Evolutionary conservation across 345 rosid genomes (phyloP).

Genomic region (Camelina neglecta): DNA sequence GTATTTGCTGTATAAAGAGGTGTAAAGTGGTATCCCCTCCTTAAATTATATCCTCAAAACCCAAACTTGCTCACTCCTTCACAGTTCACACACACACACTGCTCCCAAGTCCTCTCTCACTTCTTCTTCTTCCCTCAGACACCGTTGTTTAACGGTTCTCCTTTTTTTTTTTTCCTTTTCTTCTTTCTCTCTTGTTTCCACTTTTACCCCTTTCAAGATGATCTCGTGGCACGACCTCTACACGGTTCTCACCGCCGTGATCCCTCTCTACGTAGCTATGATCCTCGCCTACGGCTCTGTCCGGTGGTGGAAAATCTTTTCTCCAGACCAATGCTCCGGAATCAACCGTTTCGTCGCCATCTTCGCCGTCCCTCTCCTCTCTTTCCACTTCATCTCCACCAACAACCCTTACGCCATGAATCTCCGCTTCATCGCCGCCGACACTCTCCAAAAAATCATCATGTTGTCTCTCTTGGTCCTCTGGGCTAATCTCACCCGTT

Average conservation of each 20-base stretch:
- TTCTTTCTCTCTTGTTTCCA: background rate
- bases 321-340: conserved; percentile 97
- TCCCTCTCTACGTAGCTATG: conserved; percentile 97
- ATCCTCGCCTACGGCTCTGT: conserved; percentile 95
- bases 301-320: conserved; percentile 97
- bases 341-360: conserved; percentile 95
- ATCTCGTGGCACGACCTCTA: conserved; percentile 78
- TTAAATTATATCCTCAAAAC: conserved; percentile 42
- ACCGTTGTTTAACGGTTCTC: conserved; percentile 47
- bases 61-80: conserved; percentile 40
- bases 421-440: conserved; percentile 90
- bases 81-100: conserved; percentile 27
- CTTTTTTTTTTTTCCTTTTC: no score
- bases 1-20: conserved; percentile 49
- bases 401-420: conserved; percentile 91
- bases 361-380: conserved; percentile 92
- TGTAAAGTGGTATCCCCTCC: conserved; percentile 43
- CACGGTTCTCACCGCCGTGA: conserved; percentile 86
- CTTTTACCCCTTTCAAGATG: conserved; percentile 52
- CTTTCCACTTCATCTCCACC: conserved; percentile 93
- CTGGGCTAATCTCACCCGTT: conserved; percentile 67
- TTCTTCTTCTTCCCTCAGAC: conserved; percentile 27
- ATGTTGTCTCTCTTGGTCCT: conserved; percentile 61
- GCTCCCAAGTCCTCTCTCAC: conserved; percentile 33
- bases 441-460: conserved; percentile 80